phyloP scores from a whole-genome alignment of 1,139 yeast species.

The Pichia sp. region DNA sequence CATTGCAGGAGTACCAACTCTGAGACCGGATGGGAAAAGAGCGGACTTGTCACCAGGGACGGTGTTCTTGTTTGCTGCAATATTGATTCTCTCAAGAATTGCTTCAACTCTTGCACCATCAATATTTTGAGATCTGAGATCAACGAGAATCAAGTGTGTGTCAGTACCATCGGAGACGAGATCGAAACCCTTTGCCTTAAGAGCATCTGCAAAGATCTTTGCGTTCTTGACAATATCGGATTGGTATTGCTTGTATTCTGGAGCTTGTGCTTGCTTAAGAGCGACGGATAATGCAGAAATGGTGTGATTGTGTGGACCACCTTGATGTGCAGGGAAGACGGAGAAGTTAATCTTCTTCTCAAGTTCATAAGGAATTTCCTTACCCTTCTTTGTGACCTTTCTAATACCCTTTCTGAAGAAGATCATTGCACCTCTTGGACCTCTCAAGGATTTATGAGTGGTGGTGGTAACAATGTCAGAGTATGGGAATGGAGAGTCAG shows the following conservation, averaged over 20 bases:
- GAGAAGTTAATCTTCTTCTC: slow-evolving; percentile 90
- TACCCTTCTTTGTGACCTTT: slow-evolving; percentile 80
- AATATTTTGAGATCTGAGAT: slow-evolving; percentile 73
- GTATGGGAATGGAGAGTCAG: slow-evolving; percentile 87
- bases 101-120: slow-evolving; percentile 97
- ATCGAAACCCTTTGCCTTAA: slow-evolving; percentile 60
- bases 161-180: slow-evolving; percentile 93
- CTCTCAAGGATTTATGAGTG: slow-evolving; percentile 94
- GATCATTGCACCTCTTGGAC: slow-evolving; percentile 99
- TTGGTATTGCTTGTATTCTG: slow-evolving; percentile 85
- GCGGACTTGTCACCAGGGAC: slow-evolving; percentile 97
- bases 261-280: slow-evolving; percentile 78
- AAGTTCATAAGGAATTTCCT: slow-evolving; percentile 78
- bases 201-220: slow-evolving; percentile 62
- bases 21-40: slow-evolving; percentile 87
- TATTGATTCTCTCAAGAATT: slow-evolving; percentile 80
- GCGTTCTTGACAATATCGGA: slow-evolving; percentile 77
- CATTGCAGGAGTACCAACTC: slow-evolving; percentile 99
- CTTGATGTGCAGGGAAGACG: slow-evolving; percentile 98
- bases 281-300: slow-evolving; percentile 95
- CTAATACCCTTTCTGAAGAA: slow-evolving; percentile 91
- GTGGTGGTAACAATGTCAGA: slow-evolving; percentile 97
- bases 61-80: slow-evolving; percentile 93
- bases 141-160: slow-evolving; percentile 84
- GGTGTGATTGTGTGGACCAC: slow-evolving; percentile 98